Conservation (phyloP, 116 monocot species). For the Iris pallida region DNA sequence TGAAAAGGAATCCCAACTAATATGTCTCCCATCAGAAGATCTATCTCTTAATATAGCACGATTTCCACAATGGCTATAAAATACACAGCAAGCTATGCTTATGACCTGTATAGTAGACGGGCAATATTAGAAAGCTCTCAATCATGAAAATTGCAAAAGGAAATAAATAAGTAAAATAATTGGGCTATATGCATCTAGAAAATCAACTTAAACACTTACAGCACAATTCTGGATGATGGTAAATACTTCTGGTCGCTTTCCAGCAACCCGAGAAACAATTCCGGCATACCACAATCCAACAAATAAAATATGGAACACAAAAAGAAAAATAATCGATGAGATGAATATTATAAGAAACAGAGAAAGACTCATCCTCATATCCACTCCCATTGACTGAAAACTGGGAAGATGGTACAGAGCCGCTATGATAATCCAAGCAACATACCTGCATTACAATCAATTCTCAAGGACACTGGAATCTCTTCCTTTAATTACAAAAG, state of each 20-base stretch:
- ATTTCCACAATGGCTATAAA: conserved; percentile 46
- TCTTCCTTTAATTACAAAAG: not conserved
- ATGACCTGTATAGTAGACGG: conserved; percentile 26
- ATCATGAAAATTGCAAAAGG: not conserved
- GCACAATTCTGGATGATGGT: conserved; percentile 43
- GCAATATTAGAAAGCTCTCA: conserved; percentile 1
- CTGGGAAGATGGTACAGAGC: conserved; percentile 22
- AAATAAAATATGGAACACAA: conserved; percentile 41
- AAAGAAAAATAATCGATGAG: conserved; percentile 36
- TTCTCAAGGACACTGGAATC: not conserved
- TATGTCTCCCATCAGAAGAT: conserved; percentile 15
- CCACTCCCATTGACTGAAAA: conserved; percentile 58
- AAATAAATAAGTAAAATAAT: not conserved
- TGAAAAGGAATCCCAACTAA: conserved; percentile 9
- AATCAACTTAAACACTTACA: conserved; percentile 21
- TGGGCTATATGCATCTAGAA: not conserved
- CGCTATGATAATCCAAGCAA: conserved; percentile 46
- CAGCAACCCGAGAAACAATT: conserved; percentile 39
- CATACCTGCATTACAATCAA: conserved; percentile 35
- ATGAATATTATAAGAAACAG: conserved; percentile 42
- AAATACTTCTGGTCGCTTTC: conserved; percentile 35
- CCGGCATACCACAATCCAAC: conserved; percentile 44
- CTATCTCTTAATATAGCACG: conserved; percentile 29
- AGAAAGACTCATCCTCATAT: conserved; percentile 51
- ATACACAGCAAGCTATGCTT: conserved; percentile 49